Evolutionary conservation across 495 filamentous ascomycete species (phyloP), one percentile per base, ranked within the genome.

Genomic region (Acidiella bohemica): DNA sequence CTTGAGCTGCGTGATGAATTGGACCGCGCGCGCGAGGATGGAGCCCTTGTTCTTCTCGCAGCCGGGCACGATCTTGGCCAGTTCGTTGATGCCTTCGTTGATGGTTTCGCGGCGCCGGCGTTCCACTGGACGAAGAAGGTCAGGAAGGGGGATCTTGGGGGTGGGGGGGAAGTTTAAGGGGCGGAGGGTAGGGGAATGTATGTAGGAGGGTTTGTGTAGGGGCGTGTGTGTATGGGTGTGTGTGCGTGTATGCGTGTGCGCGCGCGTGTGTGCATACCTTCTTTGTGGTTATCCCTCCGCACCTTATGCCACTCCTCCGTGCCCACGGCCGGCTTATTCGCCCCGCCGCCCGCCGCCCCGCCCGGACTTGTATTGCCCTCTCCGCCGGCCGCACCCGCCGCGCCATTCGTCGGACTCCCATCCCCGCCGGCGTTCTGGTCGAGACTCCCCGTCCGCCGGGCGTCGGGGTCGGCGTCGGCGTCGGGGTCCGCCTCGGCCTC

Each of bases 21-120:
- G 71, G 16, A 95, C 88, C 1, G 90, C 88, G 7, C 90, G 81
- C 54, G 93, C 85, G 25, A 97, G 66, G 41, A 97, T 95, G 1
- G 86, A 90, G 4, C 90, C 90, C 61, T 97, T 97, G 63, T 97
- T 97, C 70, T 96, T 97, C 60, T 97, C 90, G 54, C 90, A 97
- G 25, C 86, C 86, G 2, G 90, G 90, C 0, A 97, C 90, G 39
- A 97, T 88, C 61, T 94, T 94, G 37, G 92, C 82, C 28, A 97
- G 77, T 62, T 97, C 88, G 54, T 95, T 96, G 54, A 97, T 97
- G 35, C 90, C 90, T 62, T 97, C 90, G 56, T 97, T 97, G 59
- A 97, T 97, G 4, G 92, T 95, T 59, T 97, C 90, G 46, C 90
- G 84, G 26, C 90, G 90, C 32, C 90, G 86, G 38, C 90, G 84